phyloP scores from a whole-genome alignment of 495 filamentous ascomycete genomes.

The Aspergillus saccharolyticus region DNA sequence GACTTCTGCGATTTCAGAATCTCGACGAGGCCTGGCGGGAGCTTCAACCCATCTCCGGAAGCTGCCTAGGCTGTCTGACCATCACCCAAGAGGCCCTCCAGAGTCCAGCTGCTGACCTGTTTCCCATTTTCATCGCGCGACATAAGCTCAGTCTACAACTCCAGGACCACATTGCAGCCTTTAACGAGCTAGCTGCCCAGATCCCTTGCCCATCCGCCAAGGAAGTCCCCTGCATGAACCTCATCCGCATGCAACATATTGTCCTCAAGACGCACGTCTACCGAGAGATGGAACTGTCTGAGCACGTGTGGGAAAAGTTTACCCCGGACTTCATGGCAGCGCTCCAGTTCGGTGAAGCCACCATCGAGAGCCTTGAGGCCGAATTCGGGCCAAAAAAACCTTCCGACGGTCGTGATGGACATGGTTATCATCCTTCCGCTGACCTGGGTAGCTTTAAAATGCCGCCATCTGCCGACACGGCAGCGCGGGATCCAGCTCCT shows the following conservation, averaged over 20 bases:
- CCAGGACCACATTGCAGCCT: not conserved
- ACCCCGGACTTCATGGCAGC: not conserved
- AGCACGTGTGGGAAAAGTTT: not conserved
- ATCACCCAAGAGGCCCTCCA: not conserved
- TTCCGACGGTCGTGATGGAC: not conserved
- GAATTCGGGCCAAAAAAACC: not conserved
- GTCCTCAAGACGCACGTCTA: not conserved
- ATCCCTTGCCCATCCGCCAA: not conserved
- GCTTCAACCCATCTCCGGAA: no score
- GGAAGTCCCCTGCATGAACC: not conserved
- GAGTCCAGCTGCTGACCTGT: not conserved
- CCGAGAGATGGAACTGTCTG: not conserved
- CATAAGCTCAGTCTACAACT: not conserved
- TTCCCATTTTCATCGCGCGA: not conserved
- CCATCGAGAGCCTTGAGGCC: not conserved
- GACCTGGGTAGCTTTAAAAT: not conserved
- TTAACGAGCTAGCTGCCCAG: not conserved
- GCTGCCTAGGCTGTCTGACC: no score
- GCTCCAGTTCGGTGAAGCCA: not conserved
- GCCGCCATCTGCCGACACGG: not conserved
- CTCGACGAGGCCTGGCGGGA: no score
- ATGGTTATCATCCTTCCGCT: not conserved
- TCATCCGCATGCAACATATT: not conserved
- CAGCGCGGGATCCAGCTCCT: not conserved
- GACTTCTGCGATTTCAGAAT: no score